Percentiles rank a stretch among this genome's conserved stretches.
Conservation (phyloP, 2,329 filamentous ascomycete genomes). For the Phialemonium atrogriseum region DNA sequence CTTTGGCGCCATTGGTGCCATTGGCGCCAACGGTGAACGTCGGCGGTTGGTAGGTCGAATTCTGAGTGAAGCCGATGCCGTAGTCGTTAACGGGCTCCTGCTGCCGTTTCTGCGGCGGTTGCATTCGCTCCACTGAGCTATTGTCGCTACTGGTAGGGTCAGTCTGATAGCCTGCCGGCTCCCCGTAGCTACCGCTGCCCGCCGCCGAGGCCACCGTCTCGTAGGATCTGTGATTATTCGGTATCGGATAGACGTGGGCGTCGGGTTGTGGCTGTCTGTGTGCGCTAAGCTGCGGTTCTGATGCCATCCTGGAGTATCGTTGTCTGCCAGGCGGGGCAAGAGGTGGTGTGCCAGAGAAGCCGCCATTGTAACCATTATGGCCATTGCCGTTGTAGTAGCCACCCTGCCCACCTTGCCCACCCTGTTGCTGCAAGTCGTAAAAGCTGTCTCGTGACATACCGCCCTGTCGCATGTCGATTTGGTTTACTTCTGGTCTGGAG, state of each 20-base stretch:
- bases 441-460: constrained; percentile 18
- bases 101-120: constrained; percentile 44
- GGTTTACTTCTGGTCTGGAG: constrained; percentile 17
- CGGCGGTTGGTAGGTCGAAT: constrained; percentile 32
- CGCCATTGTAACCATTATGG: constrained; percentile 26
- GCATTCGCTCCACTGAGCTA: constrained; percentile 73
- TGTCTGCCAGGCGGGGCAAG: constrained; percentile 19
- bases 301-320: constrained; percentile 32
- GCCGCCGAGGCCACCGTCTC: constrained; percentile 78
- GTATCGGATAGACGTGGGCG: constrained; percentile 41
- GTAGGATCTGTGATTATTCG: constrained; percentile 69
- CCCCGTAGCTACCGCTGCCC: constrained; percentile 62
- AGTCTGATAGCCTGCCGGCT: constrained; percentile 72
- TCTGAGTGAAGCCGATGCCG: constrained; percentile 49
- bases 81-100: constrained; percentile 52
- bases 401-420: too few relatives aligned
- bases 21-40: constrained; percentile 25
- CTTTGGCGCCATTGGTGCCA: constrained; percentile 1
- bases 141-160: constrained; percentile 86
- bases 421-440: too few relatives aligned
- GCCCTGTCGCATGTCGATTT: constrained; percentile 27
- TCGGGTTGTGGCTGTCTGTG: constrained; percentile 29
- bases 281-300: constrained; percentile 35
- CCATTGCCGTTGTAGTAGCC: constrained; percentile 32
- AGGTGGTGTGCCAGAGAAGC: constrained; percentile 18